phyloP scores from a whole-genome alignment of 129 eudicot genomes.

The Calendula officinalis region DNA sequence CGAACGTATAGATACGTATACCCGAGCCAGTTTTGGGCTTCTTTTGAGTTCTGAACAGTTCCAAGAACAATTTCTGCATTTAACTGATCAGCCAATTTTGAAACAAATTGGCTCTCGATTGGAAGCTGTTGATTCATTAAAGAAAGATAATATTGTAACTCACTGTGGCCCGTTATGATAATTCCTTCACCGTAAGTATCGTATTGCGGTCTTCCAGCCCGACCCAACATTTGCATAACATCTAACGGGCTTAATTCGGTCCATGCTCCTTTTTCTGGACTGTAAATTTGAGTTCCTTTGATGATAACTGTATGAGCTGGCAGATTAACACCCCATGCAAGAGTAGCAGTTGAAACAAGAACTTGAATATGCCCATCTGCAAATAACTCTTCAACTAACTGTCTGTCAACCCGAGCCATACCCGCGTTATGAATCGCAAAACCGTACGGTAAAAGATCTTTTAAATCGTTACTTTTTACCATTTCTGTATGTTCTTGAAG shows the following conservation, averaged over 20 bases:
- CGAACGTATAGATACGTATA: constrained; percentile 82
- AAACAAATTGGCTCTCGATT: constrained; percentile 85
- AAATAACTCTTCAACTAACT: constrained; percentile 81
- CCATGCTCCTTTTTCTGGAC: constrained; percentile 94
- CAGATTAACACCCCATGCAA: constrained; percentile 95
- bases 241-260: constrained; percentile 90
- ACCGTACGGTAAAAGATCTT: constrained; percentile 84
- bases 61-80: constrained; percentile 97
- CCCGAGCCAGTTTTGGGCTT: constrained; percentile 87
- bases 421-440: constrained; percentile 93
- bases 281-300: constrained; percentile 91
- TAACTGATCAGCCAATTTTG: constrained; percentile 91
- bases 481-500: constrained; percentile 68
- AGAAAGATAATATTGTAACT: constrained; percentile 78
- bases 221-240: constrained; percentile 99
- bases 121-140: constrained; percentile 98
- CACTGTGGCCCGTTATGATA: constrained; percentile 77
- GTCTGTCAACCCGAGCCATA: constrained; percentile 79
- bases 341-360: constrained; percentile 89
- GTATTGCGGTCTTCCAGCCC: constrained; percentile 97
- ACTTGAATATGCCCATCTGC: constrained; percentile 80
- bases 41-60: constrained; percentile 87
- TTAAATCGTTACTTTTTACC: constrained; percentile 81
- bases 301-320: constrained; percentile 95
- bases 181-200: constrained; percentile 93